A percentile compares a stretch with the other conserved stretches of the same genome.
Conservation (phyloP, 2,329 filamentous ascomycete species). For the Aspergillus sp. region DNA sequence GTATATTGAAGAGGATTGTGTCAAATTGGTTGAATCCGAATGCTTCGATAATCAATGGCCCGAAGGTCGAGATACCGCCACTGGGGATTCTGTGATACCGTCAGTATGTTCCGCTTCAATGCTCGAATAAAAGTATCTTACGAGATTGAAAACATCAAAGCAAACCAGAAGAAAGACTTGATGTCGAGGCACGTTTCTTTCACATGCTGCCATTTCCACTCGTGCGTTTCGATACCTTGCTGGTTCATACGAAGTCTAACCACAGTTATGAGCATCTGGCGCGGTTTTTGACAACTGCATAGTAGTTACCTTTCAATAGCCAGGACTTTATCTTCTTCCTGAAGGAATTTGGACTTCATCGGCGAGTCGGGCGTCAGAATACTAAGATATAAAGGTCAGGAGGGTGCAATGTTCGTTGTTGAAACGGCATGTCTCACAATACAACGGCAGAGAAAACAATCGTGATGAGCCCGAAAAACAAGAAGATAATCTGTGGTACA, state of each 20-base stretch:
- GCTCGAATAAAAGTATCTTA: slow-evolving; percentile 21
- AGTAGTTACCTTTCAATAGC: slow-evolving; percentile 55
- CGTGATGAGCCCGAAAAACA: slow-evolving; percentile 51
- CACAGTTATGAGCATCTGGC: slow-evolving; percentile 7
- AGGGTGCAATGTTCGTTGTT: too few species aligned
- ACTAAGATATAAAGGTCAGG: slow-evolving; percentile 14
- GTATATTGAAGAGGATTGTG: slow-evolving; percentile 63
- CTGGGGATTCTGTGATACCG: slow-evolving; percentile 49
- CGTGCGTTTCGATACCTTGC: slow-evolving; percentile 41
- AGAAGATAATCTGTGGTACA: slow-evolving; percentile 31
- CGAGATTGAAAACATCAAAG: slow-evolving; percentile 57
- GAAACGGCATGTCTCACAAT: slow-evolving; percentile 34
- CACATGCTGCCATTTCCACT: slow-evolving; percentile 57
- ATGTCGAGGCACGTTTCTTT: slow-evolving; percentile 57
- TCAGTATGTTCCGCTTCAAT: slow-evolving; percentile 9
- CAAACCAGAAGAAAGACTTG: slow-evolving; percentile 65
- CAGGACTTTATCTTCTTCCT: slow-evolving; percentile 57
- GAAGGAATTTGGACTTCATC: slow-evolving; percentile 60
- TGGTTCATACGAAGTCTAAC: slow-evolving; percentile 53
- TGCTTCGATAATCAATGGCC: slow-evolving; percentile 58
- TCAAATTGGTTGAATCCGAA: slow-evolving; percentile 60
- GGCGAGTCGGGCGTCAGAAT: slow-evolving; percentile 66
- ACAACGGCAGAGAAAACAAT: slow-evolving; percentile 55
- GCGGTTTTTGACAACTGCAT: not conserved
- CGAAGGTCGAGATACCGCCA: slow-evolving; percentile 62